Evolutionary conservation across 2,329 filamentous ascomycete species (phyloP), one percentile per base, ranked within the genome.

Genomic region (Stylonectria norvegica): DNA sequence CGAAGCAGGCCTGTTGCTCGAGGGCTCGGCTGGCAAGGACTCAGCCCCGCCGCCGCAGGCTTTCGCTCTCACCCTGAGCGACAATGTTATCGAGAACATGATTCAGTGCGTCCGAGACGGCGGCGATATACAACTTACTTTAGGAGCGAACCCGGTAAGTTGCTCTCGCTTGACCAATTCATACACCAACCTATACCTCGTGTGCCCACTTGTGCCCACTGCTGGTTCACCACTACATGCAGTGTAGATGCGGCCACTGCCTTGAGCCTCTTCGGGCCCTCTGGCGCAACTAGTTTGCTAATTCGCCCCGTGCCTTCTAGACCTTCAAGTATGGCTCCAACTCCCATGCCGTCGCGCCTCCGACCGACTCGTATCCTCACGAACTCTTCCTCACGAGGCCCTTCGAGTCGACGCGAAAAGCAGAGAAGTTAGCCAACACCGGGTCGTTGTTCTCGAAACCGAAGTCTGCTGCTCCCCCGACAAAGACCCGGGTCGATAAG

Each of bases 61-160:
- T 20, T 78, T 83, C 56, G 71, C 76, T 48, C 64, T 84, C 40
- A 72, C 68, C n/a, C 63, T 84, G 47, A 72, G 67, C 52, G 73
- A 81, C 57, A 68, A 67, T 57, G 68, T 79, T 36, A 75, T 84
- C 53, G 76, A 81, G 58, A 71, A 78, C 47, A 76, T 84, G 73
- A 81, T 84, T 50, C 70, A 70, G 59, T 78, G 74, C 54, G 71
- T 77, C 27, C 73, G 75, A 53, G 70, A 72, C 65, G 78, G 77
- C 36, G 70, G 76, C 40, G 66, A 72, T 32, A 70, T 83, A 38
- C 69, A 78, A 53, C 65, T 84, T 53, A 71, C 75, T 5, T 61
- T 84, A 46, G 80, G 80, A 28, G 69, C 66, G 54, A 70, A 64
- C 52, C 79, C 79, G 25, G 80, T 84, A 76, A 71, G 79, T 71